phyloP scores from a whole-genome alignment of 179 eudicot species.

The Dionaea muscipula region DNA sequence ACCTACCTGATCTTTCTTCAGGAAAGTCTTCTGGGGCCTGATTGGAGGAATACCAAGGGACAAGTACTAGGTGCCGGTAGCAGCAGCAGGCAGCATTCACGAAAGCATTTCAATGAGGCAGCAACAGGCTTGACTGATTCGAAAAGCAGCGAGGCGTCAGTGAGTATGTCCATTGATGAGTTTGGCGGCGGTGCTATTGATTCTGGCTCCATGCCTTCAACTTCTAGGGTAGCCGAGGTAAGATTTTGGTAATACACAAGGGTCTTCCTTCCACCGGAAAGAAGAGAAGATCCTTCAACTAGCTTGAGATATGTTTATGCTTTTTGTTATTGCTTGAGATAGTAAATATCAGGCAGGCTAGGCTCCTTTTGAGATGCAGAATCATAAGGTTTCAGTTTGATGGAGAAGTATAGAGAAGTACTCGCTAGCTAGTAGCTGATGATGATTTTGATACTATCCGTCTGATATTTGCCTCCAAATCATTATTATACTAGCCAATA shows the following conservation, averaged over 20 bases:
- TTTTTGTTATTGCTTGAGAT: too few species aligned
- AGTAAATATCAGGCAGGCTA: too few species aligned
- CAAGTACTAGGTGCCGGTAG: slow-evolving; percentile 42
- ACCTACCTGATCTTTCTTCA: slow-evolving; percentile 5
- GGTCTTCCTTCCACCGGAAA: not conserved
- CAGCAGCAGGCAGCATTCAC: slow-evolving; percentile 41
- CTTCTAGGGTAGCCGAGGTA: slow-evolving; percentile 61
- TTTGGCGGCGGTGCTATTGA: slow-evolving; percentile 44
- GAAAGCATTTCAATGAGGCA: slow-evolving; percentile 50
- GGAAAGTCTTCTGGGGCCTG: slow-evolving; percentile 54
- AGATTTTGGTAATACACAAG: not conserved
- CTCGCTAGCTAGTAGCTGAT: too few species aligned
- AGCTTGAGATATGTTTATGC: not conserved
- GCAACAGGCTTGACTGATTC: slow-evolving; percentile 46
- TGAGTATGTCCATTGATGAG: slow-evolving; percentile 46
- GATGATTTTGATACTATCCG: too few species aligned
- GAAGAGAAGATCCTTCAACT: not conserved
- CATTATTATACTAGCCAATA: too few species aligned
- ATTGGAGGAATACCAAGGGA: slow-evolving; percentile 56
- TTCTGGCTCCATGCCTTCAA: slow-evolving; percentile 53
- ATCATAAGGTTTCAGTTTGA: too few species aligned
- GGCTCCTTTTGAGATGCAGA: too few species aligned
- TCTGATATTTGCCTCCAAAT: too few species aligned
- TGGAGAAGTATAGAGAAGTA: too few species aligned
- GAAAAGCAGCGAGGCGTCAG: slow-evolving; percentile 51